Percentiles rank a stretch among this genome's conserved stretches.
These are phyloP conservation scores for Russula vinacea DNA, from an alignment of 768 basidiomycete genomes.

Conservation along the genomic window DNA sequence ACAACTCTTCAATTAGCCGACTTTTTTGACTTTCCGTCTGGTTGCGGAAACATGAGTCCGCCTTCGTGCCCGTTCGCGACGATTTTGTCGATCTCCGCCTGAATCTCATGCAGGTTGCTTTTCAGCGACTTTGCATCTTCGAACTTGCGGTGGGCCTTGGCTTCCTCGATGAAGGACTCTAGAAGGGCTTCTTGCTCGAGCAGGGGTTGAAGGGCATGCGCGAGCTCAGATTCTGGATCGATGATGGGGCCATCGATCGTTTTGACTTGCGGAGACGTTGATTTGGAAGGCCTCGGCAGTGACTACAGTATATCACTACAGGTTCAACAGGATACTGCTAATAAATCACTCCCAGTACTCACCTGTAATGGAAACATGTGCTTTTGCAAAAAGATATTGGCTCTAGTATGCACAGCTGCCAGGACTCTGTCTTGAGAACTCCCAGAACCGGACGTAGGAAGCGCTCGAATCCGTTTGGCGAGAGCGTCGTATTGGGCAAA, in stretches of 20 bases:
- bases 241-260: constrained; percentile 36
- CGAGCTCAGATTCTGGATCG: constrained; percentile 67
- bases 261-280: constrained; percentile 29
- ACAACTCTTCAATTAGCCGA: constrained; percentile 12
- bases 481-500: constrained; percentile 88
- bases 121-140: constrained; percentile 90
- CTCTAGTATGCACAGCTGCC: constrained; percentile 70
- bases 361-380: constrained; percentile 88
- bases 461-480: constrained; percentile 74
- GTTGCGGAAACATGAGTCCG: constrained; percentile 8
- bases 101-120: constrained; percentile 75
- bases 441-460: constrained; percentile 61
- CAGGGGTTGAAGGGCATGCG: constrained; percentile 75
- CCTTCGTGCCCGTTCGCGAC: constrained; percentile 38
- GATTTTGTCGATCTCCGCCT: constrained; percentile 75
- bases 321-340: not conserved
- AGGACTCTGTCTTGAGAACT: constrained; percentile 84
- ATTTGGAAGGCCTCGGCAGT: constrained; percentile 48
- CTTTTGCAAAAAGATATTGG: constrained; percentile 79
- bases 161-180: constrained; percentile 87
- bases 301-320: constrained; percentile 34
- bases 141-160: constrained; percentile 86
- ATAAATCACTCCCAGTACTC: constrained; percentile 25
- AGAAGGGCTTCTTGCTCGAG: constrained; percentile 93
- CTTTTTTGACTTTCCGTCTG: constrained; percentile 12